These are phyloP conservation scores for Cryptococcus hybrid DNA, from an alignment of 1,284 basidiomycete genomes.

Conservation along the genomic window DNA sequence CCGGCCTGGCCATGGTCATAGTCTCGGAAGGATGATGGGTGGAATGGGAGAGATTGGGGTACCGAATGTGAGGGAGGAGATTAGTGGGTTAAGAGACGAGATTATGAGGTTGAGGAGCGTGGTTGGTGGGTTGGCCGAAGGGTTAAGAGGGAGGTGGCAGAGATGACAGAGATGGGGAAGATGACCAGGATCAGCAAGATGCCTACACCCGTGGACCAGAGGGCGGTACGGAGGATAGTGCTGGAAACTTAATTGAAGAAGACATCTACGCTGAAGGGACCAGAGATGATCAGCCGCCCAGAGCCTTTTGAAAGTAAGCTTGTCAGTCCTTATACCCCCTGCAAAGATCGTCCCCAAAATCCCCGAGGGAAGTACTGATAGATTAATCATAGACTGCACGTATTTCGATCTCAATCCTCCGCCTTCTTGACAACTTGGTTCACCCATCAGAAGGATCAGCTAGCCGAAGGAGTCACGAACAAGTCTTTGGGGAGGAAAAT, in stretches of 20 bases:
- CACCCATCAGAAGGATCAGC: neutral
- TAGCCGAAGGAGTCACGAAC: neutral
- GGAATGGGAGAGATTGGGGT: conserved; percentile 2
- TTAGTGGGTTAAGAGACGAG: conserved; percentile 31
- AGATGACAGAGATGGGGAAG: neutral
- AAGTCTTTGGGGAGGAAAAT: neutral
- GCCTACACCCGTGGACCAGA: neutral
- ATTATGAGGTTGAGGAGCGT: conserved; percentile 33
- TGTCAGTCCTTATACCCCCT: too few relatives aligned
- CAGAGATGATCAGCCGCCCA: too few relatives aligned
- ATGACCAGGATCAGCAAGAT: neutral
- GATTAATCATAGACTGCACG: conserved; percentile 2
- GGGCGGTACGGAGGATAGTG: too few relatives aligned
- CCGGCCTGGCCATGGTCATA: neutral
- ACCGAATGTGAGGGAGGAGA: conserved; percentile 30
- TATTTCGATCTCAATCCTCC: conserved; percentile 6
- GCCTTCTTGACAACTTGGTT: conserved; percentile 3
- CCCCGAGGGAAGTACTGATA: too few relatives aligned
- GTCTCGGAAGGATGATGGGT: neutral
- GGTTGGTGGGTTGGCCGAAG: conserved; percentile 30
- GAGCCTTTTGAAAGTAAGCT: too few relatives aligned
- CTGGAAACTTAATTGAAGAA: too few relatives aligned
- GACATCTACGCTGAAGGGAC: too few relatives aligned
- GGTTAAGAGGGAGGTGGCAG: conserved; percentile 5
- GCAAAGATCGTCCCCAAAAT: too few relatives aligned